Conservation (phyloP, 2,329 filamentous ascomycete species). For the Tolypocladium endophyticum region DNA sequence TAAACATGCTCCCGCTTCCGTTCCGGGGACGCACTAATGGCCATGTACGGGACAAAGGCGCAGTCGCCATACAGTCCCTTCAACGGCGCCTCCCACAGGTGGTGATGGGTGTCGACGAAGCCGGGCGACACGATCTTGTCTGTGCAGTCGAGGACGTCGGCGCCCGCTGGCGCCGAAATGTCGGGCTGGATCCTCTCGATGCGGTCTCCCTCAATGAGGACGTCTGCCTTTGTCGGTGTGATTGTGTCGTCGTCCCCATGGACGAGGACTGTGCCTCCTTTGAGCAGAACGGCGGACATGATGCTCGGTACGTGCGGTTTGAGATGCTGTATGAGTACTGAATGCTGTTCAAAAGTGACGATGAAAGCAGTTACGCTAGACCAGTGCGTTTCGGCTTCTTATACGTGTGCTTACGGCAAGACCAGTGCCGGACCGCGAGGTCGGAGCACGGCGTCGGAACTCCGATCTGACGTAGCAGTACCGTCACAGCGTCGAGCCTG, state of each 20-base stretch:
- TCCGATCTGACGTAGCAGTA: neutral
- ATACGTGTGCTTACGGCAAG: neutral
- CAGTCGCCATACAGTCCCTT: conserved; percentile 7
- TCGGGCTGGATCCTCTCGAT: neutral
- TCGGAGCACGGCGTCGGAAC: too few species aligned
- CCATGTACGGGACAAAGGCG: neutral
- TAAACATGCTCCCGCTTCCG: neutral
- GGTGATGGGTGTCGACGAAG: conserved; percentile 32
- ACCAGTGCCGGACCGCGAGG: too few species aligned
- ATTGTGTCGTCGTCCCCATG: neutral
- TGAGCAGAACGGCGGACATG: neutral
- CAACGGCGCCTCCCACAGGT: conserved; percentile 31
- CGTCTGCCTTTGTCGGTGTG: neutral
- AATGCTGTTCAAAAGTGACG: neutral
- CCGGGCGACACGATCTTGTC: conserved; percentile 28
- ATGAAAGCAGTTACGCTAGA: neutral
- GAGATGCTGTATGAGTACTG: neutral
- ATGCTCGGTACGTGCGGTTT: neutral
- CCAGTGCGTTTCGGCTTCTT: neutral
- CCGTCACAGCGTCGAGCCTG: neutral
- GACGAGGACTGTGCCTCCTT: neutral
- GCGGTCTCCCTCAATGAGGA: neutral
- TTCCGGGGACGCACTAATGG: neutral
- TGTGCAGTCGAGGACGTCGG: conserved; percentile 25
- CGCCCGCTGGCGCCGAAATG: neutral